Evolutionary conservation across 768 basidiomycete genomes (phyloP).

Genomic region (Lactarius psammicola): DNA sequence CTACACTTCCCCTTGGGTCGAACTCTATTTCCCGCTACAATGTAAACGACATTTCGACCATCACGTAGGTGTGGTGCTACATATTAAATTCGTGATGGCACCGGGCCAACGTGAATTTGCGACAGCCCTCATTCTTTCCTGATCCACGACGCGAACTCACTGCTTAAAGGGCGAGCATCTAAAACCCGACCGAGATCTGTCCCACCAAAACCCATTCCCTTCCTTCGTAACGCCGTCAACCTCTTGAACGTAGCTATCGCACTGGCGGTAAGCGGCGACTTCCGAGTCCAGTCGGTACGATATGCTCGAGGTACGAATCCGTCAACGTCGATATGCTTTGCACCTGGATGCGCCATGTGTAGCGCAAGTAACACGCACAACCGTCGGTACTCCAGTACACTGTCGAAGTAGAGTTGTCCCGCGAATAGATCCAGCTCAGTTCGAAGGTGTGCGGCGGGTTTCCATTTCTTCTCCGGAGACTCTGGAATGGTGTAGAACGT

Average conservation of each 20-base stretch:
- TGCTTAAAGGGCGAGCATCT: background rate
- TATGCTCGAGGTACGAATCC: background rate
- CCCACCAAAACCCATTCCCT: background rate
- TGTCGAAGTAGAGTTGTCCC: background rate
- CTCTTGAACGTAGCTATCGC: too few relatives aligned
- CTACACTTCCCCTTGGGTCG: too few relatives aligned
- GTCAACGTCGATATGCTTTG: too few relatives aligned
- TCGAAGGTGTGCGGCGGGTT: background rate
- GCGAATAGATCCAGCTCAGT: constrained; percentile 1
- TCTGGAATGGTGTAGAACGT: too few relatives aligned
- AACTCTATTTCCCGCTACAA: too few relatives aligned
- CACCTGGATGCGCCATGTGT: too few relatives aligned
- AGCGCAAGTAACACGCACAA: background rate
- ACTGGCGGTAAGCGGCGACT: background rate
- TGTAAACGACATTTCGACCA: too few relatives aligned
- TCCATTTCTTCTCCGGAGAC: background rate
- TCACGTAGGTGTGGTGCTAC: too few relatives aligned
- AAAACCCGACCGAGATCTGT: background rate
- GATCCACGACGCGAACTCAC: background rate
- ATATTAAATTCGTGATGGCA: too few relatives aligned
- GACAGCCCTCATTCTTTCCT: too few relatives aligned
- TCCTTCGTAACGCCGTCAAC: background rate
- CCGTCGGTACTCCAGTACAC: background rate
- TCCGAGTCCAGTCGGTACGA: background rate
- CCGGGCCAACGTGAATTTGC: too few relatives aligned